phyloP scores from a whole-genome alignment of 768 basidiomycete species.

The Suillus paluster region DNA sequence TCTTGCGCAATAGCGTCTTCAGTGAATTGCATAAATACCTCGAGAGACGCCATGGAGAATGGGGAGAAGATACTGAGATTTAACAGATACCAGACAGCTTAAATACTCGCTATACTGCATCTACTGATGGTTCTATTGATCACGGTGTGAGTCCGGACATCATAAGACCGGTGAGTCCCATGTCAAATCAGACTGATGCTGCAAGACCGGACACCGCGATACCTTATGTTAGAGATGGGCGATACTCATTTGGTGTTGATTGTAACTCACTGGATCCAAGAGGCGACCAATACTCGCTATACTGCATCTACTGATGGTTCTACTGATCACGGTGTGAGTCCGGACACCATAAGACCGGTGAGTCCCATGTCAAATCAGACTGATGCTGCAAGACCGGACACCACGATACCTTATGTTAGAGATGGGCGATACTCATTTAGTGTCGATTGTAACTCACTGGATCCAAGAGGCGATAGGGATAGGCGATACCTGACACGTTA shows the following conservation, averaged over 20 bases:
- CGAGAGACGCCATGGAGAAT: slow-evolving; percentile 2
- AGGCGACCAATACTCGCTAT: background rate
- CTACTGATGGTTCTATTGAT: background rate
- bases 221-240: too few species aligned
- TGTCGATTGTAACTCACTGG: too few species aligned
- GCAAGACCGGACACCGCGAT: too few species aligned
- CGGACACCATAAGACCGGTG: too few species aligned
- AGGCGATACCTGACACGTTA: too few species aligned
- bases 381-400: too few species aligned
- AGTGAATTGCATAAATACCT: slow-evolving; percentile 13
- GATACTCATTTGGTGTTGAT: too few species aligned
- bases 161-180: background rate
- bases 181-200: background rate
- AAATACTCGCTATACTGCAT: background rate
- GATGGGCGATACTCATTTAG: too few species aligned
- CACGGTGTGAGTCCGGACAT: background rate
- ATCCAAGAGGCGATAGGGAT: too few species aligned
- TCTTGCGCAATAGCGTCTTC: slow-evolving; percentile 10
- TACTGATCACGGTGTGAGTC: background rate
- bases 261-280: too few species aligned
- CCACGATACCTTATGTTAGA: too few species aligned
- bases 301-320: background rate
- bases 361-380: background rate
- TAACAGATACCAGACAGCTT: background rate
- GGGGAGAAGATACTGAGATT: background rate